Evolutionary conservation across 805 yeast genomes (phyloP).

Genomic region (Wickerhamiella azymoides): DNA sequence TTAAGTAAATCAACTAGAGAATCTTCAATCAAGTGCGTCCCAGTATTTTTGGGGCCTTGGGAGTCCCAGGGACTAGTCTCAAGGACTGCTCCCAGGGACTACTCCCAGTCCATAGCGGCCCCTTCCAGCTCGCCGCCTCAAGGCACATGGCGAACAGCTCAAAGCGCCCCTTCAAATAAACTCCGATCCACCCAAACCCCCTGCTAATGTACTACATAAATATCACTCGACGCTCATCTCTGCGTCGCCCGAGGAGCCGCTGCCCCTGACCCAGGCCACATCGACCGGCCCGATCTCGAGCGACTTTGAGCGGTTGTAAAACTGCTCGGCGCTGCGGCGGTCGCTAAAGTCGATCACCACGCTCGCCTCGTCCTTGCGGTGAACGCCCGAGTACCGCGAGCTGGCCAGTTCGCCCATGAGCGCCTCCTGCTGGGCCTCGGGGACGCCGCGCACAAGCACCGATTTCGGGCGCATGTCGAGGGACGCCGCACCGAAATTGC

Average conservation of each 20-base stretch:
- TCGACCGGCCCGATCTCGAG: conserved; percentile 23
- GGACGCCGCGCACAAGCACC: conserved; percentile 24
- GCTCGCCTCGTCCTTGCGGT: conserved; percentile 13
- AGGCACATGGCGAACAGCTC: too few relatives aligned
- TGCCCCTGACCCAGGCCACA: conserved; percentile 19
- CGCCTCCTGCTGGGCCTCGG: conserved; percentile 24
- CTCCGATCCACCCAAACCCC: not conserved
- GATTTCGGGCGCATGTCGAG: conserved; percentile 29
- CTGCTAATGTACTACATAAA: not conserved
- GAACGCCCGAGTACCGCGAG: conserved; percentile 12
- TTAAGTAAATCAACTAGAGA: too few relatives aligned
- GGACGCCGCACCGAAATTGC: conserved; percentile 18
- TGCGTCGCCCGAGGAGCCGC: not conserved
- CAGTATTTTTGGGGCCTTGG: too few relatives aligned
- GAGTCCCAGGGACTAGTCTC: too few relatives aligned
- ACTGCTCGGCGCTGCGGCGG: conserved; percentile 28
- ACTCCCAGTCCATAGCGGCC: too few relatives aligned
- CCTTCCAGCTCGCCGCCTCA: too few relatives aligned
- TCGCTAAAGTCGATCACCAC: conserved; percentile 23
- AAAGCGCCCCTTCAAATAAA: not conserved
- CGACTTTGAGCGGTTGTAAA: conserved; percentile 18
- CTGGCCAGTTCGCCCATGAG: conserved; percentile 22
- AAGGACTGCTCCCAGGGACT: too few relatives aligned
- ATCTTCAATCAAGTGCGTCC: too few relatives aligned
- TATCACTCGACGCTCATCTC: not conserved